phyloP scores from a whole-genome alignment of 805 yeast genomes.

The Saccharomycopsis microspora region DNA sequence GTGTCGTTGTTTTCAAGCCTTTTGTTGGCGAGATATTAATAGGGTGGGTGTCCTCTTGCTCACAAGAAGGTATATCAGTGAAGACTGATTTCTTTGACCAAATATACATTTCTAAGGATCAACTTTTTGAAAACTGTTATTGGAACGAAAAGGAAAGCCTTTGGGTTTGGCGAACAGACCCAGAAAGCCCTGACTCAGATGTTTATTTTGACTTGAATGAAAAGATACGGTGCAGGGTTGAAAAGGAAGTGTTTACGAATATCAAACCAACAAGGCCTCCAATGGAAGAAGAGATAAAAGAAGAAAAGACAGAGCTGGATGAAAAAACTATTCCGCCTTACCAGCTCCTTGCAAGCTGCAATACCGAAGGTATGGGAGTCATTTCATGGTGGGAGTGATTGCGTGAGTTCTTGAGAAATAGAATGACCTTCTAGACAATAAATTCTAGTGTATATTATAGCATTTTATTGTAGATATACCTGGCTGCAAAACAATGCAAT shows the following conservation, averaged over 20 bases:
- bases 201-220: conserved; percentile 85
- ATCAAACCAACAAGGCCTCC: conserved; percentile 68
- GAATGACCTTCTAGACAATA: no score
- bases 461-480: no score
- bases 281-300: conserved; percentile 30
- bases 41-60: conserved; percentile 88
- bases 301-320: conserved; percentile 19
- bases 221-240: conserved; percentile 82
- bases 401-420: no score
- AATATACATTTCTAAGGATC: conserved; percentile 73
- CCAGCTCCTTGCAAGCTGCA: conserved; percentile 81
- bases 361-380: conserved; percentile 94
- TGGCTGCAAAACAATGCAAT: no score
- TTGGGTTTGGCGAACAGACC: conserved; percentile 83
- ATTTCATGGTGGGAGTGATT: conserved; percentile 88
- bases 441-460: no score
- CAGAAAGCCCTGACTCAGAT: conserved; percentile 63
- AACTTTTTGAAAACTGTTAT: conserved; percentile 68
- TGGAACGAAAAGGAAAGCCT: conserved; percentile 71
- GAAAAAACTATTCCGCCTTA: conserved; percentile 54
- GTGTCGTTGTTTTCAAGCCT: conserved; percentile 82
- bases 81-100: conserved; percentile 86
- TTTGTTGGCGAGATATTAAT: conserved; percentile 87
- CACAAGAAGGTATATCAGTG: conserved; percentile 74
- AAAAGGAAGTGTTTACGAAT: conserved; percentile 76